These are phyloP conservation scores for Tephrocybe sp. DNA, from an alignment of 768 basidiomycete species.

Conservation along the genomic window DNA sequence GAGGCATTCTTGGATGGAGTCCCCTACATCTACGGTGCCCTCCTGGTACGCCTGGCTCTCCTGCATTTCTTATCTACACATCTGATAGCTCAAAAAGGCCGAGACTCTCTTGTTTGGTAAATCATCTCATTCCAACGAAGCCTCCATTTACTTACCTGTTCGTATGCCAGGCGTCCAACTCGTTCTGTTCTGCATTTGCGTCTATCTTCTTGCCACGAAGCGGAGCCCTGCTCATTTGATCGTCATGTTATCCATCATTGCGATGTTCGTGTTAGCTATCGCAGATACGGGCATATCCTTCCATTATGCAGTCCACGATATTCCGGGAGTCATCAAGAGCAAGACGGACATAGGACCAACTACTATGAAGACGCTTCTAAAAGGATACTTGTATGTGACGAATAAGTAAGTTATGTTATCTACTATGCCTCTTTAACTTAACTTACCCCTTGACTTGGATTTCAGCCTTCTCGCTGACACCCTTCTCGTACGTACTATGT, in stretches of 20 bases:
- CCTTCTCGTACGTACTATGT: slow-evolving; percentile 21
- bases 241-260: slow-evolving; percentile 27
- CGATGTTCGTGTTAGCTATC: slow-evolving; percentile 36
- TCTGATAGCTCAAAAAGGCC: background rate
- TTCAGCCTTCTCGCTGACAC: slow-evolving; percentile 27
- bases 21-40: background rate
- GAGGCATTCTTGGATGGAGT: slow-evolving; percentile 1
- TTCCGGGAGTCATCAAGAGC: slow-evolving; percentile 12
- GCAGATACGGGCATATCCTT: slow-evolving; percentile 33
- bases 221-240: slow-evolving; percentile 26
- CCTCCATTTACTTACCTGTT: background rate
- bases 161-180: slow-evolving; percentile 30
- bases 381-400: slow-evolving; percentile 36
- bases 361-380: slow-evolving; percentile 12
- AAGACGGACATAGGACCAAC: background rate
- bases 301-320: slow-evolving; percentile 25
- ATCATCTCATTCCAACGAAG: background rate
- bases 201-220: slow-evolving; percentile 29
- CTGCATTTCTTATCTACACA: background rate
- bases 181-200: slow-evolving; percentile 35
- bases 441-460: background rate
- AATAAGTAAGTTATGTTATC: slow-evolving; percentile 31
- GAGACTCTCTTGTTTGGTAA: slow-evolving; percentile 15
- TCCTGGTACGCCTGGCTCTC: background rate
- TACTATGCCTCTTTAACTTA: background rate